Conservation (phyloP, 148 eudicot species). For the Fagopyrum homotropicum region DNA sequence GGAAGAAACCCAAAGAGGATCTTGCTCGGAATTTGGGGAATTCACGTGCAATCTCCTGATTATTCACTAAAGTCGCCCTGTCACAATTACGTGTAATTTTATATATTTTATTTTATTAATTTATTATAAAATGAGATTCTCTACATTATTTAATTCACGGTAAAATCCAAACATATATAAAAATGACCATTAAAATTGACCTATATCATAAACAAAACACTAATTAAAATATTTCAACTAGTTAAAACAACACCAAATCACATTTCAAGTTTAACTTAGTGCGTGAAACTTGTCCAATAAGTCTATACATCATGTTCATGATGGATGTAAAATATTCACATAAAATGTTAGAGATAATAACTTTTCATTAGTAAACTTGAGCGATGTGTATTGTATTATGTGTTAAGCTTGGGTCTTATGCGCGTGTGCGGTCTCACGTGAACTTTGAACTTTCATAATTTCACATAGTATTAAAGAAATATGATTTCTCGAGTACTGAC, state of each 20-base stretch:
- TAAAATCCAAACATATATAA: no score
- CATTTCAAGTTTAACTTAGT: neutral
- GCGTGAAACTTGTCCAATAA: neutral
- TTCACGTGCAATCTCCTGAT: neutral
- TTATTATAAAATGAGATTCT: neutral
- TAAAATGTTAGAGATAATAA: no score
- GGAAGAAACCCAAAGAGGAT: slow-evolving; percentile 7
- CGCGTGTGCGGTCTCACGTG: no score
- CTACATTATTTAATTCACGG: neutral
- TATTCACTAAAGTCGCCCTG: neutral
- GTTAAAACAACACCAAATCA: neutral
- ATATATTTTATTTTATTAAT: neutral
- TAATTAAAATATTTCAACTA: neutral
- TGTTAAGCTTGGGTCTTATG: no score
- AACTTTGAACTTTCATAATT: no score
- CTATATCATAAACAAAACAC: neutral
- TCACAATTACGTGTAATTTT: neutral
- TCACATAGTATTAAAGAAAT: no score
- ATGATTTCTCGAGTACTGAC: no score
- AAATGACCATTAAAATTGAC: no score
- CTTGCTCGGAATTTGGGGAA: slow-evolving; percentile 1
- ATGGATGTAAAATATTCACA: no score
- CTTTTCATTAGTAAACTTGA: no score
- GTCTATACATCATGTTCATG: no score
- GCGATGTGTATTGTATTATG: no score